These are phyloP conservation scores for Capronia coronata DNA, from an alignment of 2,329 filamentous ascomycete species.

Conservation along the genomic window DNA sequence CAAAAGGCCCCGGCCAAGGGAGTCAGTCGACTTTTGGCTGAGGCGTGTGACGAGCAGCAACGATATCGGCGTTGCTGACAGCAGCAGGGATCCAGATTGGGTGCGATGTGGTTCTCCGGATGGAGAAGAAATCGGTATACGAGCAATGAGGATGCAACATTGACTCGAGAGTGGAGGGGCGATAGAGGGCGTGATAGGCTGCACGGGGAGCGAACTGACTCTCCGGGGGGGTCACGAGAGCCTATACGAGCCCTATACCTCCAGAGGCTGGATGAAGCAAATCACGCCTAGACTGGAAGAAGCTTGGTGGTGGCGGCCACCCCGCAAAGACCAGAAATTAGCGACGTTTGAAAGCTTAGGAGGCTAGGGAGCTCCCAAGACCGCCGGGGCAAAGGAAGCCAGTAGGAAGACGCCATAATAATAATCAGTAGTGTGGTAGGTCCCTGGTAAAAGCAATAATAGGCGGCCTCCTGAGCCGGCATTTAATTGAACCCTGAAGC, in stretches of 20 bases:
- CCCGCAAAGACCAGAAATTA: neutral
- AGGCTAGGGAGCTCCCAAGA: neutral
- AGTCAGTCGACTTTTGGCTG: neutral
- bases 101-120: conserved; percentile 4
- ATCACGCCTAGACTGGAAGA: neutral
- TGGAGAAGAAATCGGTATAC: conserved; percentile 9
- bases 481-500: neutral
- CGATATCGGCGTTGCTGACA: neutral
- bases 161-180: neutral
- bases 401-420: too few relatives aligned
- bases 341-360: too few relatives aligned
- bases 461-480: too few relatives aligned
- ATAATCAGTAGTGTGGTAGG: too few relatives aligned
- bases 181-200: conserved; percentile 1
- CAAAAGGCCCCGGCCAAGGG: neutral
- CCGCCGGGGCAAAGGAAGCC: neutral
- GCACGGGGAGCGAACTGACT: neutral
- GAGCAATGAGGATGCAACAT: neutral
- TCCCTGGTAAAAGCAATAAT: too few relatives aligned
- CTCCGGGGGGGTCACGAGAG: neutral
- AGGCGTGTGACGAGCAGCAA: neutral
- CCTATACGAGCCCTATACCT: neutral
- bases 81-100: neutral
- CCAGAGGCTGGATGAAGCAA: neutral
- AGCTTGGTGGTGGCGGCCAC: neutral